These are phyloP conservation scores for Zygotorulaspora chibaensis DNA, from an alignment of 805 yeast species.

Conservation along the genomic window DNA sequence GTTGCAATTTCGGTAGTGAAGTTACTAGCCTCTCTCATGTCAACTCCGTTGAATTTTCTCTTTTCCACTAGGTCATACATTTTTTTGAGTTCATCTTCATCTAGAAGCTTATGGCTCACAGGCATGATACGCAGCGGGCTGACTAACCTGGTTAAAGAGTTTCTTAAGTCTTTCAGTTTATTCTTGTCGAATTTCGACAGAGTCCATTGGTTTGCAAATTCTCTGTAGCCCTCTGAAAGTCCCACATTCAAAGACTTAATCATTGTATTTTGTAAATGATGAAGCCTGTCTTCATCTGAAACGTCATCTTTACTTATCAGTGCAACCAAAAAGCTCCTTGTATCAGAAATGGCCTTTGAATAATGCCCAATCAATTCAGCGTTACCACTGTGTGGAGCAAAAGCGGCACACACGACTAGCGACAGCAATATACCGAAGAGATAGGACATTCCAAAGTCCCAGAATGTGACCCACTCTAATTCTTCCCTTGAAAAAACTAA, in stretches of 20 bases:
- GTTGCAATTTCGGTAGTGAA: slow-evolving; percentile 9
- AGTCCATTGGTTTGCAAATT: slow-evolving; percentile 40
- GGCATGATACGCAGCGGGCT: slow-evolving; percentile 43
- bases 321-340: slow-evolving; percentile 26
- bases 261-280: slow-evolving; percentile 30
- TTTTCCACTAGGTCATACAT: slow-evolving; percentile 11
- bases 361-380: slow-evolving; percentile 29
- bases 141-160: slow-evolving; percentile 39
- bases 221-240: slow-evolving; percentile 42
- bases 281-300: slow-evolving; percentile 18
- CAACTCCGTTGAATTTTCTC: neutral
- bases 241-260: slow-evolving; percentile 31
- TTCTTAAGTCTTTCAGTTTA: slow-evolving; percentile 38
- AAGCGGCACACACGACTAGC: slow-evolving; percentile 32
- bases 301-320: slow-evolving; percentile 18
- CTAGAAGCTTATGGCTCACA: slow-evolving; percentile 20
- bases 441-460: slow-evolving; percentile 45
- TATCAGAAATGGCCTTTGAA: slow-evolving; percentile 21
- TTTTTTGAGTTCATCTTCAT: slow-evolving; percentile 17
- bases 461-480: slow-evolving; percentile 34
- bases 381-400: slow-evolving; percentile 44
- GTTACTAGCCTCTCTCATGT: neutral
- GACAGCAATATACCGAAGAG: slow-evolving; percentile 42
- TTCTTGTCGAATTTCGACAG: slow-evolving; percentile 34
- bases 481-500: slow-evolving; percentile 15